Conservation (phyloP, 2,329 filamentous ascomycete genomes). For the Cryphonectria naterciae region DNA sequence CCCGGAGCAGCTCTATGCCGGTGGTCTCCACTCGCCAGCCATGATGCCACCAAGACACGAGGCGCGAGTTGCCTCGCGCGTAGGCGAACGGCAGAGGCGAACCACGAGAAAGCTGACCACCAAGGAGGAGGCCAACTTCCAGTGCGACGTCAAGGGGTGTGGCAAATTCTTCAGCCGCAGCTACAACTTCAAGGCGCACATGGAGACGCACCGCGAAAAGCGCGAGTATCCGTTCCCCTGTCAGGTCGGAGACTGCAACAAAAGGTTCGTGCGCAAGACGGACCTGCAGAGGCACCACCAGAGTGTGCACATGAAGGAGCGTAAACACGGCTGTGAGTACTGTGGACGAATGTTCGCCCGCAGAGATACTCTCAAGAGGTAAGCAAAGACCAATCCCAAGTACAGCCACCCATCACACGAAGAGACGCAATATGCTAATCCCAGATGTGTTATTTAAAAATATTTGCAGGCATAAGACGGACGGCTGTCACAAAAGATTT, state of each 20-base stretch:
- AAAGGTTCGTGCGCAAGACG: constrained; percentile 81
- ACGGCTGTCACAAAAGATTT: constrained; percentile 73
- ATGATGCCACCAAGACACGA: constrained; percentile 33
- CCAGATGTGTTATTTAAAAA: constrained; percentile 5
- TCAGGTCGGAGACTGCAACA: constrained; percentile 65
- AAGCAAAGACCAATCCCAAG: constrained; percentile 35
- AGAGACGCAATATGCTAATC: background rate
- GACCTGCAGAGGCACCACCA: constrained; percentile 69
- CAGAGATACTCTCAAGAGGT: constrained; percentile 84
- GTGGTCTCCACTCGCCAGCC: constrained; percentile 28
- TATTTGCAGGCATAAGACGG: constrained; percentile 69
- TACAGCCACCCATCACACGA: background rate
- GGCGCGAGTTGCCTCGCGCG: constrained; percentile 35
- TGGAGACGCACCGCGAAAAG: constrained; percentile 80
- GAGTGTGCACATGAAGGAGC: constrained; percentile 74
- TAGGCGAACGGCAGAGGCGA: constrained; percentile 40
- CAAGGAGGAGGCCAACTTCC: constrained; percentile 71
- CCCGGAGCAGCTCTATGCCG: constrained; percentile 35
- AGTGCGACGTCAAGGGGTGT: constrained; percentile 71
- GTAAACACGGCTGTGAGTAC: constrained; percentile 70
- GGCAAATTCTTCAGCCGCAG: constrained; percentile 79
- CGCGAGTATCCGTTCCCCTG: constrained; percentile 74
- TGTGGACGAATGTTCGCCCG: constrained; percentile 75
- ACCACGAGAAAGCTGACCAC: constrained; percentile 60
- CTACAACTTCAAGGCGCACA: constrained; percentile 86